Percentiles rank a stretch among this genome's conserved stretches.
Conservation (phyloP, 2,329 filamentous ascomycete species). For the Hypoxylon sp. region DNA sequence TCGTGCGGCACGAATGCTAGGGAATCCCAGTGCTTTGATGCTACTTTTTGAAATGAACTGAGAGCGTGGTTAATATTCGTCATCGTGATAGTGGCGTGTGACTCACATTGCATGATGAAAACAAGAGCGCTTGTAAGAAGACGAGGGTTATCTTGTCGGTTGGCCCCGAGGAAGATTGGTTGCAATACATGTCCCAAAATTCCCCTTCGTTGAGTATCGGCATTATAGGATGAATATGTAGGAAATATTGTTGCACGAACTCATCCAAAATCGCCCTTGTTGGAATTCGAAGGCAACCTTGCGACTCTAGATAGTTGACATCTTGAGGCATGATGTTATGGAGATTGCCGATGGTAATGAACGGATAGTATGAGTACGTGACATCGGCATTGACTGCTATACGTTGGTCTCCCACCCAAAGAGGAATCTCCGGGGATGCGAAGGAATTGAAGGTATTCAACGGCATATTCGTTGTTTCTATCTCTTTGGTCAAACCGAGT, state of each 20-base stretch:
- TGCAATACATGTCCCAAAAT: conserved; percentile 62
- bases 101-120: conserved; percentile 58
- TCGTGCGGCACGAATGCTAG: conserved; percentile 59
- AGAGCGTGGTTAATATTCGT: conserved; percentile 11
- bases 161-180: conserved; percentile 42
- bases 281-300: conserved; percentile 62
- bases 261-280: conserved; percentile 58
- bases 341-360: conserved; percentile 57
- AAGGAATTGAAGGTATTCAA: conserved; percentile 44
- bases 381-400: conserved; percentile 52
- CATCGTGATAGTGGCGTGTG: background rate
- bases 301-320: conserved; percentile 61
- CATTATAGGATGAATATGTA: conserved; percentile 61
- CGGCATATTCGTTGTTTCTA: conserved; percentile 40
- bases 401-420: conserved; percentile 51
- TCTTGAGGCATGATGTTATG: conserved; percentile 60
- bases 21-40: conserved; percentile 59
- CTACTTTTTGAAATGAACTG: conserved; percentile 57
- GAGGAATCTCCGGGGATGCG: conserved; percentile 40
- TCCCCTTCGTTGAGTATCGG: conserved; percentile 61
- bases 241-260: conserved; percentile 63
- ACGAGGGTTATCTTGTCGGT: conserved; percentile 58
- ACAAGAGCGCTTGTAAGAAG: conserved; percentile 61
- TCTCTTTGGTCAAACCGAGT: conserved; percentile 17
- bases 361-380: conserved; percentile 61